Conservation (phyloP, 768 basidiomycete genomes). For the Rhodotorula diobovata region DNA sequence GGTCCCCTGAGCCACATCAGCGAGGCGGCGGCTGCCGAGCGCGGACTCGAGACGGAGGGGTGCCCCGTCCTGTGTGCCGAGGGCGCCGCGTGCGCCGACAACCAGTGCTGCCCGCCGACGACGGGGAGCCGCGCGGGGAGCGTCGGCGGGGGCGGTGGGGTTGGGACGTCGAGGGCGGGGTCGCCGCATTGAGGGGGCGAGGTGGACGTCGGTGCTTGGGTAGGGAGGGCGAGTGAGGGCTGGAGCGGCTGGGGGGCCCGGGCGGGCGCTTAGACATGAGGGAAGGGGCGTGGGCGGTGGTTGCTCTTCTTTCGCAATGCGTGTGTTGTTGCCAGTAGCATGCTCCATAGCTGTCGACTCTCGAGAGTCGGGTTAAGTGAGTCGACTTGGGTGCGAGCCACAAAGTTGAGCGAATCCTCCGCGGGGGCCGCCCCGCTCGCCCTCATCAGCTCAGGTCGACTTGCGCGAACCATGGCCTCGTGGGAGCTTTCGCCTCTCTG, state of each 20-base stretch:
- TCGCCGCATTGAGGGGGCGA: not conserved
- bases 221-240: not conserved
- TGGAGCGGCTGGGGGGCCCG: no score
- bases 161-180: not conserved
- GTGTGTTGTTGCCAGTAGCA: no score
- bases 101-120: slow-evolving; percentile 36
- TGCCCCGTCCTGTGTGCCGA: slow-evolving; percentile 40
- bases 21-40: slow-evolving; percentile 12
- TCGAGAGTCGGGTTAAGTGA: not conserved
- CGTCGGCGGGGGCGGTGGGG: not conserved
- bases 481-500: slow-evolving; percentile 34
- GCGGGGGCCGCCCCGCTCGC: no score
- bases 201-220: not conserved
- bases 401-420: not conserved
- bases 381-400: no score
- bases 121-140: not conserved
- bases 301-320: no score
- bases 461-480: not conserved
- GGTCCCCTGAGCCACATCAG: slow-evolving; percentile 23
- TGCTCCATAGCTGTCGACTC: no score
- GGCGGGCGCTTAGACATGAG: no score
- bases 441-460: no score
- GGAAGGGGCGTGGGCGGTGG: no score
- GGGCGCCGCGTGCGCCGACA: slow-evolving; percentile 28
- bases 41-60: slow-evolving; percentile 23